Conservation (phyloP, 306 rosid genomes). For the Vachellia pachyceras region DNA sequence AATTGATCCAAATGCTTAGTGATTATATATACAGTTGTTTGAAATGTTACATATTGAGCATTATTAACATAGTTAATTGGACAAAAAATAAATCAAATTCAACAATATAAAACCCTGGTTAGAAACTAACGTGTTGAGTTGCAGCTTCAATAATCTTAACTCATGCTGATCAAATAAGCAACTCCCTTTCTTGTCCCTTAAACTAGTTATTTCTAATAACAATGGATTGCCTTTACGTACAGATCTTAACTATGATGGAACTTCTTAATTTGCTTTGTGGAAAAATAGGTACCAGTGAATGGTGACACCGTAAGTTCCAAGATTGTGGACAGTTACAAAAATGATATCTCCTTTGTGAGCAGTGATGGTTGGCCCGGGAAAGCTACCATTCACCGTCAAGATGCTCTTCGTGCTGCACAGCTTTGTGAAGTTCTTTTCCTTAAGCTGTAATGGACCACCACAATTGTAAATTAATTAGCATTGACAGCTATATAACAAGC, state of each 20-base stretch:
- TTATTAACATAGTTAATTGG: not conserved
- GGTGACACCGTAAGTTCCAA: conserved; percentile 31
- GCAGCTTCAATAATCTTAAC: not conserved
- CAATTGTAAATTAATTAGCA: not conserved
- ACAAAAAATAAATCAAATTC: not conserved
- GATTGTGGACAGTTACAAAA: conserved; percentile 46
- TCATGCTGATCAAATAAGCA: not conserved
- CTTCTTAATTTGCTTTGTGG: not conserved
- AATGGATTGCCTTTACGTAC: not conserved
- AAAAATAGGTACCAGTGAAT: conserved; percentile 26
- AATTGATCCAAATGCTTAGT: too few relatives aligned
- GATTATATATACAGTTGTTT: too few relatives aligned
- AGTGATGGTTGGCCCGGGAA: conserved; percentile 49
- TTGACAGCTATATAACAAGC: not conserved
- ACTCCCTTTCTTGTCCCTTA: not conserved
- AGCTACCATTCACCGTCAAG: conserved; percentile 42
- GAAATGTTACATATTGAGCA: too few relatives aligned
- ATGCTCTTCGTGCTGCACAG: conserved; percentile 54
- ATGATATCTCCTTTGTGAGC: conserved; percentile 49
- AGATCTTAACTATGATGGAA: not conserved
- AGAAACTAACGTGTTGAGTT: not conserved
- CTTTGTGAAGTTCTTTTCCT: not conserved
- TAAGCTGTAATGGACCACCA: not conserved
- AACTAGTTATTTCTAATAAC: not conserved
- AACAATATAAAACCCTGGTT: not conserved